A percentile compares a stretch with the other conserved stretches of the same genome.
phyloP scores from a whole-genome alignment of 257 asterid species.

The Verbena officinalis region DNA sequence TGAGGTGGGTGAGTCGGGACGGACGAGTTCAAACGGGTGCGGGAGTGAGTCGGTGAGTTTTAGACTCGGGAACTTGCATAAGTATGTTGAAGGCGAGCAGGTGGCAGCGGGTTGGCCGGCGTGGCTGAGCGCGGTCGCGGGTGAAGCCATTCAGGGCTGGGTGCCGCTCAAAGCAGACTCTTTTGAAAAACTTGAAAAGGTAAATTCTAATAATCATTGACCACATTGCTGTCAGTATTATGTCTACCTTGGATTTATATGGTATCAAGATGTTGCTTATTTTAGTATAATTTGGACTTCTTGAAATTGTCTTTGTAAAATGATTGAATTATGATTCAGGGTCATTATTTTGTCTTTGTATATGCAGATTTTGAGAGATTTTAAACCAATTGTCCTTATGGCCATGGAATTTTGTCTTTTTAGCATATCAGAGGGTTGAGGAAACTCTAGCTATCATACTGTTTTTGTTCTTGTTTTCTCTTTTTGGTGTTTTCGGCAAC shows the following conservation, averaged over 20 bases:
- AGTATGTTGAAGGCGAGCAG: constrained; percentile 82
- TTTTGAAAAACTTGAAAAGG: constrained; percentile 93
- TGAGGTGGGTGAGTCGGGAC: constrained; percentile 85
- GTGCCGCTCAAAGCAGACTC: constrained; percentile 81
- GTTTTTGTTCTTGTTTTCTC: background rate
- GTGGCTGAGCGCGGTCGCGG: constrained; percentile 95
- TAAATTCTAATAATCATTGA: constrained; percentile 21
- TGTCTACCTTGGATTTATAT: background rate
- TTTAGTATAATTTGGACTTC: constrained; percentile 8
- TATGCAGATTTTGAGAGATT: background rate
- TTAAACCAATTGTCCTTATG: background rate
- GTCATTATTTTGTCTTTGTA: background rate
- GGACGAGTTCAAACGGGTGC: constrained; percentile 71
- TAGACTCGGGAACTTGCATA: constrained; percentile 80
- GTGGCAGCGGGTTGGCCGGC: constrained; percentile 99
- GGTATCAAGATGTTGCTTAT: constrained; percentile 4
- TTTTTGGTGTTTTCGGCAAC: background rate
- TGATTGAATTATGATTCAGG: constrained; percentile 2
- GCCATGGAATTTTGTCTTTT: background rate
- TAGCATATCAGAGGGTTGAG: background rate
- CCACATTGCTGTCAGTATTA: background rate
- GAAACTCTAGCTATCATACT: background rate
- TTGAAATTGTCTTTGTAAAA: constrained; percentile 21
- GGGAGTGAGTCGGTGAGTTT: constrained; percentile 88
- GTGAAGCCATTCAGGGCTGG: constrained; percentile 97